Conservation (phyloP, 2,329 filamentous ascomycete species). For the Diplodia mutila region DNA sequence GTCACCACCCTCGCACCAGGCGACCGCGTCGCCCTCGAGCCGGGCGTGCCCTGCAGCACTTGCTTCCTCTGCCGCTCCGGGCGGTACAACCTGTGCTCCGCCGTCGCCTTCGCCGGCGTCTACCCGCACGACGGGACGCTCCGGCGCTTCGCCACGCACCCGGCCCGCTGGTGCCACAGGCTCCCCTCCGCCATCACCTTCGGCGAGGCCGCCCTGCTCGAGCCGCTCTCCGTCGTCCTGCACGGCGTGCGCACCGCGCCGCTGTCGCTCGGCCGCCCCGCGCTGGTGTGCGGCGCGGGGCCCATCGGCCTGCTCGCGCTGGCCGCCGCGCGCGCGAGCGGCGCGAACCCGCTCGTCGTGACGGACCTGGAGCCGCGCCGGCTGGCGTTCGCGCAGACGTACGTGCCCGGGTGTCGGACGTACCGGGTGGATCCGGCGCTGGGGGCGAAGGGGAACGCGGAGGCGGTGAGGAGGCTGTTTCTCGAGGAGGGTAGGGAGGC, state of each 20-base stretch:
- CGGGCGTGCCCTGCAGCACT: constrained; percentile 64
- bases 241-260: constrained; percentile 61
- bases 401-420: constrained; percentile 58
- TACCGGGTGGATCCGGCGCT: constrained; percentile 57
- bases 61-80: constrained; percentile 65
- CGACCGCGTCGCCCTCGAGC: constrained; percentile 69
- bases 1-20: constrained; percentile 58
- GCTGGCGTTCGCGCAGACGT: constrained; percentile 61
- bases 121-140: constrained; percentile 65
- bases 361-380: constrained; percentile 64
- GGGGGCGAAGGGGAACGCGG: constrained; percentile 55
- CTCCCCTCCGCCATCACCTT: constrained; percentile 62
- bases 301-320: constrained; percentile 68
- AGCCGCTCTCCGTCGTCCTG: constrained; percentile 66
- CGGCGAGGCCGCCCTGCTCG: constrained; percentile 64
- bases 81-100: constrained; percentile 66
- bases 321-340: constrained; percentile 63
- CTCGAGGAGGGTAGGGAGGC: constrained; percentile 54
- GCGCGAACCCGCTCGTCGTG: constrained; percentile 66
- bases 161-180: constrained; percentile 57
- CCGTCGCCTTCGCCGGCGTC: constrained; percentile 64
- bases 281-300: constrained; percentile 64
- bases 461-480: constrained; percentile 59
- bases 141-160: constrained; percentile 64
- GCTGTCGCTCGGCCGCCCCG: constrained; percentile 59